A percentile compares a stretch with the other conserved stretches of the same genome.
phyloP scores from a whole-genome alignment of 108 stramenopile genomes.

The Cyclotella kingstonii region DNA sequence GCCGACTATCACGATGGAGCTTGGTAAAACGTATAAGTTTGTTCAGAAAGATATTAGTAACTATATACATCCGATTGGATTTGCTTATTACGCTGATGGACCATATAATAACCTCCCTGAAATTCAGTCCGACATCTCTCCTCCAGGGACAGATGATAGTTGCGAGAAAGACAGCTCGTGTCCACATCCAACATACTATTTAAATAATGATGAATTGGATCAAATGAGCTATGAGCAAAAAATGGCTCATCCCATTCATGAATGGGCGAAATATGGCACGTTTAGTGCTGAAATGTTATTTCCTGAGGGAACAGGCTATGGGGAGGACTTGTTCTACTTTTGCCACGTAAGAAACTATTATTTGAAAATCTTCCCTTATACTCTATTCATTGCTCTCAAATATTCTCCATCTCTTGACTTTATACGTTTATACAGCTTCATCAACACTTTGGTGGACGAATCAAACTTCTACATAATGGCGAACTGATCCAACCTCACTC shows the following conservation, averaged over 20 bases:
- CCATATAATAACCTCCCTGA: conserved; percentile 75
- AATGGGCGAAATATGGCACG: conserved; percentile 55
- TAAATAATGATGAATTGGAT: conserved; percentile 72
- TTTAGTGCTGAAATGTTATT: conserved; percentile 64
- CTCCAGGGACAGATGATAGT: conserved; percentile 7
- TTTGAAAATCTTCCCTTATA: not conserved
- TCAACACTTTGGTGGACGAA: conserved; percentile 60
- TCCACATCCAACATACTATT: conserved; percentile 73
- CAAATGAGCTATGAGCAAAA: conserved; percentile 75
- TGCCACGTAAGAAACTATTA: conserved; percentile 65
- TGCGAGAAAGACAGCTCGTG: conserved; percentile 33
- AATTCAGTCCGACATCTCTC: conserved; percentile 52
- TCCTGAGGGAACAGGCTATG: conserved; percentile 32
- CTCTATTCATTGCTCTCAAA: conserved; percentile 30
- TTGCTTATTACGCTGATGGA: conserved; percentile 85
- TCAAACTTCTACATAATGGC: conserved; percentile 64
- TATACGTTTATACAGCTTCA: conserved; percentile 41
- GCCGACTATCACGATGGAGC: conserved; percentile 76
- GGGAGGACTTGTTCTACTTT: conserved; percentile 86
- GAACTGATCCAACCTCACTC: conserved; percentile 8
- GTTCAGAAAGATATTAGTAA: conserved; percentile 50
- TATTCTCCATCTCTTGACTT: not conserved
- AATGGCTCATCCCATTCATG: conserved; percentile 70
- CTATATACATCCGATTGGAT: conserved; percentile 85
- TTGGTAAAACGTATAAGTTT: conserved; percentile 79